A percentile compares a stretch with the other conserved stretches of the same genome.
Conservation (phyloP, 805 yeast genomes). For the Torulaspora delbrueckii region DNA sequence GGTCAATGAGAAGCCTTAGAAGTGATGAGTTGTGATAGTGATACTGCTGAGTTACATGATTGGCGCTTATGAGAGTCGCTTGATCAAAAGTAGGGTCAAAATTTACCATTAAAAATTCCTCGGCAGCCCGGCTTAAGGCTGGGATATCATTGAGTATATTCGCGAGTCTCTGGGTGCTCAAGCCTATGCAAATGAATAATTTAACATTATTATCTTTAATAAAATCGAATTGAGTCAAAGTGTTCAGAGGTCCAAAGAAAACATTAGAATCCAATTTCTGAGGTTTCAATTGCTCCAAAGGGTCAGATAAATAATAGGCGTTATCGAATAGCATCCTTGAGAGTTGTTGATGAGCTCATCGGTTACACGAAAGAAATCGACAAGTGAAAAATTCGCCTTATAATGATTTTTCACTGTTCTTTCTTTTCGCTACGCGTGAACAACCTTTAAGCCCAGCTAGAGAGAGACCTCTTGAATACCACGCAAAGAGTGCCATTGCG, state of each 20-base stretch:
- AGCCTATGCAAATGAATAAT: constrained; percentile 35
- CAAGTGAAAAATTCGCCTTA: constrained; percentile 6
- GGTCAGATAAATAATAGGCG: constrained; percentile 12
- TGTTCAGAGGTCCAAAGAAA: constrained; percentile 46
- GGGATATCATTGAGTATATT: constrained; percentile 16
- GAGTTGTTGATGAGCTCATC: background rate
- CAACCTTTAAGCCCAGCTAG: background rate
- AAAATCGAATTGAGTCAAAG: constrained; percentile 38
- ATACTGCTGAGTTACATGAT: constrained; percentile 18
- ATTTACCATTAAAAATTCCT: constrained; percentile 35
- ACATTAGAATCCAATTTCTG: constrained; percentile 40
- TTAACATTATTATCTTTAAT: constrained; percentile 38
- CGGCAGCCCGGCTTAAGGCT: constrained; percentile 4
- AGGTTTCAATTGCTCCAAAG: constrained; percentile 29
- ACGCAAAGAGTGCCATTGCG: too few relatives aligned
- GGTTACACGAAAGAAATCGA: background rate
- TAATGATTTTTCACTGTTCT: constrained; percentile 3
- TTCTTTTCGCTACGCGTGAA: constrained; percentile 2
- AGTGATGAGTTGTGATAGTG: constrained; percentile 24
- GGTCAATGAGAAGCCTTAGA: constrained; percentile 12
- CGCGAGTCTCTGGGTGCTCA: constrained; percentile 35
- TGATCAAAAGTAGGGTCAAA: constrained; percentile 34
- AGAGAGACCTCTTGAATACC: background rate
- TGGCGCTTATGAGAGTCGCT: constrained; percentile 28
- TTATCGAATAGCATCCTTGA: constrained; percentile 10